These are phyloP conservation scores for Penicillium argentinense DNA, from an alignment of 495 filamentous ascomycete species.

Conservation along the genomic window DNA sequence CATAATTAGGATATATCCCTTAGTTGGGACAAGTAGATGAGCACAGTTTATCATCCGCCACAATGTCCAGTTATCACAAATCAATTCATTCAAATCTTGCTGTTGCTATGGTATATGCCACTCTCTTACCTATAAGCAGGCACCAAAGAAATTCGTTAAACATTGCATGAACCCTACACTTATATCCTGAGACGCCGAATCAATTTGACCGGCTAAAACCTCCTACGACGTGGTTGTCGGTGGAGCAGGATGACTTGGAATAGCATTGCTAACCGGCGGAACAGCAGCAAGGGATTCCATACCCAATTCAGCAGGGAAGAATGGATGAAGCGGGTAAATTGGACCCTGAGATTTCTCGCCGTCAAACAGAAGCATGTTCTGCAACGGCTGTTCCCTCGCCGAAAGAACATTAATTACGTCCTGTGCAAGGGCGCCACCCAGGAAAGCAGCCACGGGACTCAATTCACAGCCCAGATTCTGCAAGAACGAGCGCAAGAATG, in stretches of 20 bases:
- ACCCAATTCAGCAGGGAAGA: constrained; percentile 46
- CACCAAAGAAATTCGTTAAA: no score
- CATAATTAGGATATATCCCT: no score
- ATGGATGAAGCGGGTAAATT: constrained; percentile 79
- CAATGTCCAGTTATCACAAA: no score
- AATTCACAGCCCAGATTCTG: constrained; percentile 81
- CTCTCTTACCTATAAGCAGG: no score
- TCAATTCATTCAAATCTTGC: no score
- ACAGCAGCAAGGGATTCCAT: constrained; percentile 30
- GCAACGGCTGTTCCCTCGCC: constrained; percentile 85
- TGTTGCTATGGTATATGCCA: no score
- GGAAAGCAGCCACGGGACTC: constrained; percentile 81
- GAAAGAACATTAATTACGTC: constrained; percentile 97
- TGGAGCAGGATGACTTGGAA: constrained; percentile 22
- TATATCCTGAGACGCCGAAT: no score
- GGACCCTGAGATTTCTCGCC: constrained; percentile 74
- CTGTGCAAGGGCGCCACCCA: constrained; percentile 88
- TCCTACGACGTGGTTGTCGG: background rate
- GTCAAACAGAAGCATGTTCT: constrained; percentile 92
- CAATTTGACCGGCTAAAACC: no score
- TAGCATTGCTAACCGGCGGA: constrained; percentile 32
- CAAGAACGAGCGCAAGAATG: constrained; percentile 78
- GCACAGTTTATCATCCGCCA: no score
- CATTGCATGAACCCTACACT: no score
- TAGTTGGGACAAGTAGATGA: no score